Conservation (phyloP, 495 filamentous ascomycete genomes). For the Talaromyces ruber region DNA sequence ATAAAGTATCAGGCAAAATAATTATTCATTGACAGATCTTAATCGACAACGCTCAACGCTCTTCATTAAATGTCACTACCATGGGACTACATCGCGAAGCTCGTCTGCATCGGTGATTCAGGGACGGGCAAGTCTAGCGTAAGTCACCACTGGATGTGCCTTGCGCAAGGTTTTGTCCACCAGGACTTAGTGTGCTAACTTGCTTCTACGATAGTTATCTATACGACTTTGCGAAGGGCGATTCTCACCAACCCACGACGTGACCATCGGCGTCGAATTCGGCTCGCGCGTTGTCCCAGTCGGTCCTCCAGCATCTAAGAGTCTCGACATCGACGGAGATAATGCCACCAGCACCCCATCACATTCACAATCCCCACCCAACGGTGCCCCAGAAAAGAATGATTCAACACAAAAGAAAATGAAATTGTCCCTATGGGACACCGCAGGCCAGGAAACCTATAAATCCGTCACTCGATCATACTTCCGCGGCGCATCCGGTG, state of each 20-base stretch:
- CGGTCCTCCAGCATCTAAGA: constrained; percentile 55
- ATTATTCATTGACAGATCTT: neutral
- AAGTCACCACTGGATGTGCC: constrained; percentile 15
- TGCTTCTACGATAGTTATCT: constrained; percentile 51
- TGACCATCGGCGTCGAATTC: constrained; percentile 97
- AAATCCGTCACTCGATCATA: constrained; percentile 92
- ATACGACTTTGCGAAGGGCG: constrained; percentile 96
- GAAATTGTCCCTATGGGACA: constrained; percentile 88
- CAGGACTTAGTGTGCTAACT: constrained; percentile 4
- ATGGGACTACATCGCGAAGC: constrained; percentile 98
- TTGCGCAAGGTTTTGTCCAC: constrained; percentile 9
- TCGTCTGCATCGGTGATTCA: constrained; percentile 93
- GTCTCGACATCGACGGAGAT: constrained; percentile 25
- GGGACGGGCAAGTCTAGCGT: constrained; percentile 85
- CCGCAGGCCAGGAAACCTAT: constrained; percentile 94
- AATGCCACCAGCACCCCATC: neutral
- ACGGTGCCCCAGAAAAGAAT: neutral
- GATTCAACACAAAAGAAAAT: constrained; percentile 54
- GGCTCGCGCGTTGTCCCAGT: constrained; percentile 89
- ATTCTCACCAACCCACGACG: constrained; percentile 86
- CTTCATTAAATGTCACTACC: constrained; percentile 57
- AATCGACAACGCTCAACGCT: neutral
- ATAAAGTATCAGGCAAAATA: neutral
- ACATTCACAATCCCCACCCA: constrained; percentile 1
- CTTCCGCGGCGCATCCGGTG: constrained; percentile 88